Evolutionary conservation across 805 yeast genomes (phyloP).

Genomic region (Monosporozyma aquatica): DNA sequence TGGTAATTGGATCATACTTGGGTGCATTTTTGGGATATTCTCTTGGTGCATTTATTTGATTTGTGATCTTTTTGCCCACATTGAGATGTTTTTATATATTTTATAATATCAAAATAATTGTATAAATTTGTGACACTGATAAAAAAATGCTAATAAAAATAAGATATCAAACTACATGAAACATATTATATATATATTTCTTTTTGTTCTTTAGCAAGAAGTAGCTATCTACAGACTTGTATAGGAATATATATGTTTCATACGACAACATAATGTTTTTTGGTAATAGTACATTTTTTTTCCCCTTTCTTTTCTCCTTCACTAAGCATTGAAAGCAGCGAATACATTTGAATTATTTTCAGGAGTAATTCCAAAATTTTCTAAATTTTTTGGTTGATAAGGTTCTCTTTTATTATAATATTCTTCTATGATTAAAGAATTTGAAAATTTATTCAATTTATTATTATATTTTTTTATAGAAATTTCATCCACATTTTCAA

Average conservation of each 20-base stretch:
- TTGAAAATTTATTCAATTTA: constrained; percentile 23
- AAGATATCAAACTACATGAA: no score
- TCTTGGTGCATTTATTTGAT: constrained; percentile 29
- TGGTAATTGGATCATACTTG: constrained; percentile 63
- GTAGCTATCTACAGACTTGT: no score
- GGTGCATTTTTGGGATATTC: constrained; percentile 64
- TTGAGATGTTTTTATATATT: no score
- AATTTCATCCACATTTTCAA: constrained; percentile 12
- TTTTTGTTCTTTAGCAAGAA: no score
- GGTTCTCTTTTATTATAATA: constrained; percentile 21
- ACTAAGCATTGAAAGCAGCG: constrained; percentile 12
- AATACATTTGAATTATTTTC: constrained; percentile 14
- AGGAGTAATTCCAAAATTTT: constrained; percentile 19
- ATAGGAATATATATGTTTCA: no score
- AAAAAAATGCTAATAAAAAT: no score
- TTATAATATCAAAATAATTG: no score
- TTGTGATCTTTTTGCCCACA: no score
- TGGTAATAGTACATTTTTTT: not conserved
- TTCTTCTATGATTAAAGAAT: constrained; percentile 25
- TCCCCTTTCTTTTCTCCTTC: not conserved
- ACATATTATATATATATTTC: no score
- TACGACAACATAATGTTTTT: not conserved
- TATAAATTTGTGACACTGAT: no score
- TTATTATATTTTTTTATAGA: constrained; percentile 11
- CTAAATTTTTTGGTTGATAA: constrained; percentile 10